Percentiles rank a stretch among this genome's conserved stretches.
Conservation (phyloP, 768 basidiomycete genomes). For the Tulasnella sp. region DNA sequence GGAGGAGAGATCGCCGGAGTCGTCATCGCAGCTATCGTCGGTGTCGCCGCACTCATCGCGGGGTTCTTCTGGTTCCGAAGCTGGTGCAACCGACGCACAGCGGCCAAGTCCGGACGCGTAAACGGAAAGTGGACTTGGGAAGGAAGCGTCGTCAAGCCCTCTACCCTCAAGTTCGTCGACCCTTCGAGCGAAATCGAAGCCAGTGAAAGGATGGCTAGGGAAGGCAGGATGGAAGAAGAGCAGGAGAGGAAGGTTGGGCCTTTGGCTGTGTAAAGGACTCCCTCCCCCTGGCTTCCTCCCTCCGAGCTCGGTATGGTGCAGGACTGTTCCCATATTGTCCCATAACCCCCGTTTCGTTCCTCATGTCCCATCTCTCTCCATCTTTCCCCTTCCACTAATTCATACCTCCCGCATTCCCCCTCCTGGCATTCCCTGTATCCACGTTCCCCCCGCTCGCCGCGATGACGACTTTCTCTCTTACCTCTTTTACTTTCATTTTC, state of each 20-base stretch:
- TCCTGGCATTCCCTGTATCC: neutral
- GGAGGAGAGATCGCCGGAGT: constrained; percentile 18
- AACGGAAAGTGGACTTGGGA: neutral
- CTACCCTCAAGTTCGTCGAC: neutral
- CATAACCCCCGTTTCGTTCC: neutral
- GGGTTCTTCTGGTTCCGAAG: neutral
- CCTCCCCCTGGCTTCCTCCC: neutral
- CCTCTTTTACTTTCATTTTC: neutral
- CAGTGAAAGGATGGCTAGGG: constrained; percentile 15
- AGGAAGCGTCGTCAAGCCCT: neutral
- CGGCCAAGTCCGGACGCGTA: neutral
- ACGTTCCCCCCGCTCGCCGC: too few species aligned
- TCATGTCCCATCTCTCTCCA: neutral
- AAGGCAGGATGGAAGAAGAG: constrained; percentile 22
- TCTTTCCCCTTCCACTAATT: neutral
- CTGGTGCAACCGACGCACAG: neutral
- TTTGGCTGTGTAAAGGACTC: neutral
- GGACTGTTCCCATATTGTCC: too few species aligned
- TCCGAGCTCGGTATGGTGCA: too few species aligned
- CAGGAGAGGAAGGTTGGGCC: neutral
- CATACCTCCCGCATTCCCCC: neutral
- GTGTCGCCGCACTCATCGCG: neutral
- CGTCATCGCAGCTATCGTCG: constrained; percentile 8
- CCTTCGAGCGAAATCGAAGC: constrained; percentile 19
- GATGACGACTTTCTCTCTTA: neutral